Evolutionary conservation across 2,329 filamentous ascomycete species (phyloP), one percentile per base, ranked within the genome.

Genomic region (Corynespora cassiicola): DNA sequence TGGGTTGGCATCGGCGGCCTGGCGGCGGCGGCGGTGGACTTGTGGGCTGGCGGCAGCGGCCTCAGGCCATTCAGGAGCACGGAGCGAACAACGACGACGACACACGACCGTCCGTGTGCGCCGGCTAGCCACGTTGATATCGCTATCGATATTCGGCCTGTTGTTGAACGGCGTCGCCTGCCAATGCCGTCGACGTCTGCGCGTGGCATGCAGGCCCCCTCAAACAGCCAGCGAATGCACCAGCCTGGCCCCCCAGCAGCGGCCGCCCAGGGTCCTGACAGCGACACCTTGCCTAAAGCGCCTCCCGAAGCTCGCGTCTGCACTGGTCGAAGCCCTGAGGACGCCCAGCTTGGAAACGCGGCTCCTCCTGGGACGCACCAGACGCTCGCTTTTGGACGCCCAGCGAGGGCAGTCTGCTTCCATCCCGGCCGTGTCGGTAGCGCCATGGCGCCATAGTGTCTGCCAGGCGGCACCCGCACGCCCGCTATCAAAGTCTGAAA

Each of bases 401-500:
- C n/a, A 8, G 22, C 14, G 11, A 9, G 10, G 9, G 11, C 14
- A n/a, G 11, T 29, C 26, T 15, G 9, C 16, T 29, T 15, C 26
- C 14, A n/a, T 15, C 14, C 14, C 14, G 26, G 9, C 9, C 14
- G 11, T 29, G n/a, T n/a, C n/a, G n/a, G n/a, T n/a, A n/a, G n/a
- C n/a, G n/a, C n/a, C n/a, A n/a, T n/a, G n/a, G n/a, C n/a, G n/a
- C n/a, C n/a, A n/a, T n/a, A n/a, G n/a, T n/a, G n/a, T n/a, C n/a
- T n/a, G n/a, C n/a, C n/a, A n/a, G n/a, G n/a, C n/a, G n/a, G n/a
- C n/a, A n/a, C n/a, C n/a, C n/a, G 23, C 33, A 28, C 26, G 17
- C 28, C 39, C 27, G 31, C 41, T 43, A 26, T 29, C 23, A 35
- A 36, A 25, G 27, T 49, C 47, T 50, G 51, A 53, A 54, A 55